Percentiles rank a stretch among this genome's conserved stretches.
Evolutionary conservation across 441 rosid genomes (phyloP).

Genomic region (Melastoma candidum): DNA sequence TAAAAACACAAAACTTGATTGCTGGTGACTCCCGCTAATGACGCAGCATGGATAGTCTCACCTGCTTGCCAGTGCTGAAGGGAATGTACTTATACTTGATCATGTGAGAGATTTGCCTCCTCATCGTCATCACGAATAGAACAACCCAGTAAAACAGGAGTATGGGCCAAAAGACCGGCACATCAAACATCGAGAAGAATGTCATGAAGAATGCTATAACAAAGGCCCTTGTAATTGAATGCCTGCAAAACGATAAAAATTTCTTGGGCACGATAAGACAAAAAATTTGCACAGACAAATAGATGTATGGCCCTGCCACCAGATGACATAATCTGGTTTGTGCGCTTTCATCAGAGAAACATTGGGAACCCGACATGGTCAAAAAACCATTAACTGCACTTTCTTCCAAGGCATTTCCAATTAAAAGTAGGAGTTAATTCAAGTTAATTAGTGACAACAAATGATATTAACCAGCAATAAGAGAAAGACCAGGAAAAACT

Average conservation of each 20-base stretch:
- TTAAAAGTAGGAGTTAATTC: too few species aligned
- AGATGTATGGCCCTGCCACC: background rate
- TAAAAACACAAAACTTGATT: background rate
- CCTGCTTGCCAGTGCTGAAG: conserved; percentile 67
- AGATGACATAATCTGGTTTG: too few species aligned
- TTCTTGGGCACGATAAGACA: background rate
- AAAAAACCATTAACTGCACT: too few species aligned
- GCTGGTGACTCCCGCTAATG: conserved; percentile 2
- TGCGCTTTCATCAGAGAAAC: too few species aligned
- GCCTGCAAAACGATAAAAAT: conserved; percentile 26
- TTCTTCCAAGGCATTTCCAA: too few species aligned
- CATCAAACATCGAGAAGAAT: conserved; percentile 54
- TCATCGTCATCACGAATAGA: conserved; percentile 63
- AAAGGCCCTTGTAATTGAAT: conserved; percentile 63
- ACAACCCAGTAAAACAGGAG: conserved; percentile 55
- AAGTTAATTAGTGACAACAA: too few species aligned
- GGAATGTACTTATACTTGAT: conserved; percentile 60
- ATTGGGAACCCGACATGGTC: too few species aligned
- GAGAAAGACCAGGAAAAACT: too few species aligned
- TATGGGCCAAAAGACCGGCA: conserved; percentile 75
- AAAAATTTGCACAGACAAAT: background rate
- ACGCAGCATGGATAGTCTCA: conserved; percentile 14
- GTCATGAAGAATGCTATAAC: conserved; percentile 61
- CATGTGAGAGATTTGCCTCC: conserved; percentile 67
- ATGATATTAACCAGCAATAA: too few species aligned